Evolutionary conservation across 495 filamentous ascomycete species (phyloP), one percentile per base, ranked within the genome.

Genomic region (Podospora appendiculata): DNA sequence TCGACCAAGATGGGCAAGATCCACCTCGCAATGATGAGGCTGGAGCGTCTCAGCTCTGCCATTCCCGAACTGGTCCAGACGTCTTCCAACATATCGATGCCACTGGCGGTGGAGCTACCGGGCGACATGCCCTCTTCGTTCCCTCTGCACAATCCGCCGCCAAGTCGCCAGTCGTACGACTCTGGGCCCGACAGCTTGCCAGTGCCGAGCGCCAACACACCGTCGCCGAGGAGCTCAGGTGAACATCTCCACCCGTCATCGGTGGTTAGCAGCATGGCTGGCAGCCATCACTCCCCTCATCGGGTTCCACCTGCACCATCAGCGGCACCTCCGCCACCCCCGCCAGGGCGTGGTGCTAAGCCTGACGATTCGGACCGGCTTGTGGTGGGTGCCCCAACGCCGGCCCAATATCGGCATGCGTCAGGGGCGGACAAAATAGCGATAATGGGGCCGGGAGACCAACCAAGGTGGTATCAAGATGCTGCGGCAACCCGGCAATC

Each of bases 1-100:
- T 85, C 90, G 8, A 79, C 80, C n/a, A 91, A 90, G 62, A 75
- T 96, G 61, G 89, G 85, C 45, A 86, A 87, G 66, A 90, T 96
- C 42, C 78, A 93, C 58, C 77, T 82, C 50, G 85, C 85, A 61
- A 73, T 71, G 60, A 64, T 67, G 48, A 65, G 74, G 32, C 75
- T 57, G 55, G 66, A 72, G 48, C 67, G 67, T 16, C 25, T 66
- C 39, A 50, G 50, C 43, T 45, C 55, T 12, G 13, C n/a, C 8
- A 43, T 61, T 18, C 64, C 70, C 11, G 58, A 67, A 11, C 59
- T 65, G 39, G 50, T 63, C 18, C 54, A 71, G 45, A 56, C 61
- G 1, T 55, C 67, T 17, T 52, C 61, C 9, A 65, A 72, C 42
- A 67, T 73, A 32, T 58, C 61, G 34, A 51, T 64, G 42, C 72